These are phyloP conservation scores for Botrytis tulipae DNA, from an alignment of 2,329 filamentous ascomycete genomes.

Conservation along the genomic window DNA sequence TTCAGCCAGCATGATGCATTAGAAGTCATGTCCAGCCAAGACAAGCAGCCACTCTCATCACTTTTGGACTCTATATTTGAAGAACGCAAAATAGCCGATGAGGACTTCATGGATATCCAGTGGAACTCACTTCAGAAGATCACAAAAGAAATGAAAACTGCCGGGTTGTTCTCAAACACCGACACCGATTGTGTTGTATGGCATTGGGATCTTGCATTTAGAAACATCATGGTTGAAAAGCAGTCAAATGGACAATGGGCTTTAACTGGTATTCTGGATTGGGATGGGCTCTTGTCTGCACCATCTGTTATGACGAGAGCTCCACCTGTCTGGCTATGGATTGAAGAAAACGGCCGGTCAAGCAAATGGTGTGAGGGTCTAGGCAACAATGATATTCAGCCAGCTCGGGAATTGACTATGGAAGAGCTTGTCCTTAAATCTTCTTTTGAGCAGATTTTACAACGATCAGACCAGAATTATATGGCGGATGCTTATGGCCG, in stretches of 20 bases:
- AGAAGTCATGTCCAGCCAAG: too few species aligned
- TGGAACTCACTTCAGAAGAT: too few species aligned
- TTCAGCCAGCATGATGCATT: too few species aligned
- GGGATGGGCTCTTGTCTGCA: conserved; percentile 25
- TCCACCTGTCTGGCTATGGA: conserved; percentile 25
- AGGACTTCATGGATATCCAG: too few species aligned
- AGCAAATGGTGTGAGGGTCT: conserved; percentile 10
- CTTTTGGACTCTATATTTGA: too few species aligned
- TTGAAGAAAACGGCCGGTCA: conserved; percentile 12
- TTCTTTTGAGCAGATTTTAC: conserved; percentile 1
- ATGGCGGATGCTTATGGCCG: conserved; percentile 8
- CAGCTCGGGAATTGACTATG: conserved; percentile 19
- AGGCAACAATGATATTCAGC: conserved; percentile 19
- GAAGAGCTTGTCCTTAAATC: conserved; percentile 30
- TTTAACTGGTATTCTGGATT: conserved; percentile 26
- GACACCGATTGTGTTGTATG: conserved; percentile 23
- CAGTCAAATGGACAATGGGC: too few species aligned
- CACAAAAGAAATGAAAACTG: conserved; percentile 20
- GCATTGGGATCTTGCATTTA: conserved; percentile 29
- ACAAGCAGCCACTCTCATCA: too few species aligned
- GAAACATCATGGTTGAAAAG: conserved; percentile 23
- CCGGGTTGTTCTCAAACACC: conserved; percentile 13
- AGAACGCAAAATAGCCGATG: too few species aligned
- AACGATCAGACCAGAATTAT: background rate
- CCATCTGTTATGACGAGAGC: conserved; percentile 23